phyloP scores from a whole-genome alignment of 2,329 filamentous ascomycete genomes.

The Fusarium sp. region DNA sequence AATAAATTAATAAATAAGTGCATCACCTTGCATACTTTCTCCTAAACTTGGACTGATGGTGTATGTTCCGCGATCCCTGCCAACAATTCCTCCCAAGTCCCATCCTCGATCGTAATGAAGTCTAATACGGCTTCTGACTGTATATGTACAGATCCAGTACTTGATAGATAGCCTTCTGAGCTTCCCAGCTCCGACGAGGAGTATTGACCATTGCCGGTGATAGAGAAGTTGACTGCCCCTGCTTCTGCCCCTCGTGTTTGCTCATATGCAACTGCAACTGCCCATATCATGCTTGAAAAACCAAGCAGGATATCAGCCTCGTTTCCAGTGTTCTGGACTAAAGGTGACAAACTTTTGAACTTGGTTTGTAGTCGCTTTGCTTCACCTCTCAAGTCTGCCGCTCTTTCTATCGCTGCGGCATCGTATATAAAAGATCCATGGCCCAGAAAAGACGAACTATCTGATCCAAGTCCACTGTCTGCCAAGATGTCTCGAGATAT shows the following conservation, averaged over 20 bases:
- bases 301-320: slow-evolving; percentile 12
- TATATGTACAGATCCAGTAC: slow-evolving; percentile 1
- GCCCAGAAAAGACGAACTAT: background rate
- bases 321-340: background rate
- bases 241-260: background rate
- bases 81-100: slow-evolving; percentile 17
- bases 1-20: background rate
- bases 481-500: slow-evolving; percentile 6
- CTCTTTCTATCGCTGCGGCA: background rate
- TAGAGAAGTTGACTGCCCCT: background rate
- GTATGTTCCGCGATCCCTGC: background rate
- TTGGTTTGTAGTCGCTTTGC: background rate
- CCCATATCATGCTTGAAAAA: slow-evolving; percentile 23
- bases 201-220: background rate
- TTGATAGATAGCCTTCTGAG: slow-evolving; percentile 17
- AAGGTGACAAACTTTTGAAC: slow-evolving; percentile 1
- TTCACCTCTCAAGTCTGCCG: slow-evolving; percentile 4
- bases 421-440: background rate
- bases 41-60: background rate
- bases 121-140: background rate
- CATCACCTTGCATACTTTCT: background rate
- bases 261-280: slow-evolving; percentile 8
- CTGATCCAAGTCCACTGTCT: background rate
- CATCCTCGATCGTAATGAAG: slow-evolving; percentile 7
- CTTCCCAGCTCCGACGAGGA: background rate